phyloP scores from a whole-genome alignment of 768 basidiomycete species.

The Cystofilobasidium capitatum region DNA sequence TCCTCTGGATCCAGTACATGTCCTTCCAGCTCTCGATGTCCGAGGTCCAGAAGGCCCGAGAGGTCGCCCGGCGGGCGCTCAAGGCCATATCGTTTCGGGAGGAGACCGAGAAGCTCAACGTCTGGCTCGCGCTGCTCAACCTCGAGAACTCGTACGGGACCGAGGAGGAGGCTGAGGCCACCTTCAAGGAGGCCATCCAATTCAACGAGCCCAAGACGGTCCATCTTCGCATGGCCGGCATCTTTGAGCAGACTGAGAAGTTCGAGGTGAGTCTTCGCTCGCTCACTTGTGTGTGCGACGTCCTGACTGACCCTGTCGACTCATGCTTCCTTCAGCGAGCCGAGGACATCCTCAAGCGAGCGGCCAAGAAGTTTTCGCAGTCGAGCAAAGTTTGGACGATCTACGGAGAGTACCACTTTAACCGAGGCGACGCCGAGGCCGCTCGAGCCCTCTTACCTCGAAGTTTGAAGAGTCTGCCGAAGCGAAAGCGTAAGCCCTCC shows the following conservation, averaged over 20 bases:
- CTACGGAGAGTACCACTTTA: conserved; percentile 73
- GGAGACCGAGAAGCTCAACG: conserved; percentile 88
- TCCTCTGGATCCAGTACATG: conserved; percentile 99
- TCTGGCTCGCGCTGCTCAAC: conserved; percentile 95
- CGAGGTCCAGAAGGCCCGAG: conserved; percentile 87
- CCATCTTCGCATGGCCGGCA: conserved; percentile 70
- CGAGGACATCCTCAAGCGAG: conserved; percentile 80
- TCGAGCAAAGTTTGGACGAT: conserved; percentile 91
- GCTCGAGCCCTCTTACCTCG: conserved; percentile 78
- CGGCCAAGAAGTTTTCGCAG: conserved; percentile 86
- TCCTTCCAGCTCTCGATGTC: conserved; percentile 96
- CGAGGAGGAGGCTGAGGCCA: conserved; percentile 62
- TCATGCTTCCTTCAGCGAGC: conserved; percentile 54
- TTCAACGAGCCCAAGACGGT: conserved; percentile 89
- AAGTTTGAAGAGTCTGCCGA: conserved; percentile 79
- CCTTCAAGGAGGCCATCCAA: conserved; percentile 80
- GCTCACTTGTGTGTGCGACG: neutral
- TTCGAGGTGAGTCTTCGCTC: conserved; percentile 53
- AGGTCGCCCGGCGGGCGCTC: conserved; percentile 73
- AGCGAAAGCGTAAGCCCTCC: conserved; percentile 70
- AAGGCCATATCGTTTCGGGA: conserved; percentile 87
- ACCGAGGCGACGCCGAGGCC: conserved; percentile 60
- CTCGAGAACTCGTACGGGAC: conserved; percentile 88
- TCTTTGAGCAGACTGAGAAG: conserved; percentile 76
- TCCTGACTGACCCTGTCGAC: neutral